Percentiles rank a stretch among this genome's conserved stretches.
These are phyloP conservation scores for Chernovozyma aurita DNA, from an alignment of 1,139 yeast genomes.

Conservation along the genomic window DNA sequence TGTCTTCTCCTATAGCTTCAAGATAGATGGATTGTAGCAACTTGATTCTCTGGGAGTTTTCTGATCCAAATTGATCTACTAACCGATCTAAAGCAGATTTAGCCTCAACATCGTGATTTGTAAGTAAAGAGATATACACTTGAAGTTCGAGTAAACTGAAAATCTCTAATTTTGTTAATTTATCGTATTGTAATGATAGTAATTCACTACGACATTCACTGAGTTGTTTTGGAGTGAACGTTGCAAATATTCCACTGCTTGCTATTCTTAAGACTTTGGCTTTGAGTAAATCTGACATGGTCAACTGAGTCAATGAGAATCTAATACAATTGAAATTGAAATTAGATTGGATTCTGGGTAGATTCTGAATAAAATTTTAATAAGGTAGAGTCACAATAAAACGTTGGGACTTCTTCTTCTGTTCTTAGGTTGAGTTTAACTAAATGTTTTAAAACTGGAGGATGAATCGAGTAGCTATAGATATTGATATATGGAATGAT, in stretches of 20 bases:
- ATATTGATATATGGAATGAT: too few relatives aligned
- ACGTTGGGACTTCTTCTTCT: too few relatives aligned
- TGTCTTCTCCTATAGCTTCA: constrained; percentile 48
- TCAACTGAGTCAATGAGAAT: too few relatives aligned
- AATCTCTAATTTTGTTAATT: constrained; percentile 44
- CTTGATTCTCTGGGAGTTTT: constrained; percentile 50
- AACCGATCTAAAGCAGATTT: constrained; percentile 58
- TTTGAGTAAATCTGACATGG: constrained; percentile 16
- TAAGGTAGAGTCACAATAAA: too few relatives aligned
- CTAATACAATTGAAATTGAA: too few relatives aligned
- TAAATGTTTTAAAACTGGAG: too few relatives aligned
- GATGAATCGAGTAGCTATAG: too few relatives aligned
- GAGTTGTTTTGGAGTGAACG: constrained; percentile 33
- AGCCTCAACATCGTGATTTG: constrained; percentile 71
- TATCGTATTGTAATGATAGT: constrained; percentile 24
- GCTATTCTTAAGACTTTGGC: constrained; percentile 22
- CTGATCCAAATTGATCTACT: constrained; percentile 59
- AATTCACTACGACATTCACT: constrained; percentile 28
- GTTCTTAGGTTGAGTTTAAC: too few relatives aligned
- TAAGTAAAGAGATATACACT: constrained; percentile 59
- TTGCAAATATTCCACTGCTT: constrained; percentile 32
- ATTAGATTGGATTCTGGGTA: too few relatives aligned
- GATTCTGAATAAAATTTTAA: too few relatives aligned
- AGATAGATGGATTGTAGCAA: constrained; percentile 53
- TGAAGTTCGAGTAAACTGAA: constrained; percentile 66